Conservation (phyloP, 352 stramenopile genomes). For the Pythium brassicae region DNA sequence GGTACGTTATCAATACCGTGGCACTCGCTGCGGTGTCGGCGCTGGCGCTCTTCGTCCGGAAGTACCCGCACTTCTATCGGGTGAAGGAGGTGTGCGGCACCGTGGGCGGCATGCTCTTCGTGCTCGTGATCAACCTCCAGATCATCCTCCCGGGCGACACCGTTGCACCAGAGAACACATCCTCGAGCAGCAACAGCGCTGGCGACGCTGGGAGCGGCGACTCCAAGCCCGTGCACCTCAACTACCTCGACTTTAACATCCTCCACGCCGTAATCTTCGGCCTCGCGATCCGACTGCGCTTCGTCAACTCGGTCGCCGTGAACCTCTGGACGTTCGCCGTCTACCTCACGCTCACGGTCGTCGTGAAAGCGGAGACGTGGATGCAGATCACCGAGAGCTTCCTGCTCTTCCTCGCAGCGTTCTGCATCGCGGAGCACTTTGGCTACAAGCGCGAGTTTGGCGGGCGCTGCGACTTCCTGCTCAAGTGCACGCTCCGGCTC, state of each 20-base stretch:
- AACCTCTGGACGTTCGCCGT: constrained; percentile 32
- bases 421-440: constrained; percentile 34
- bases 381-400: constrained; percentile 39
- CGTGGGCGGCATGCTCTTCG: constrained; percentile 26
- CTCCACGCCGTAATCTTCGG: constrained; percentile 53
- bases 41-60: constrained; percentile 25
- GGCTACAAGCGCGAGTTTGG: constrained; percentile 64
- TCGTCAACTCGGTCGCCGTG: constrained; percentile 45
- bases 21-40: constrained; percentile 21
- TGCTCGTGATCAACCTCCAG: constrained; percentile 36
- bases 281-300: constrained; percentile 51
- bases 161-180: background rate
- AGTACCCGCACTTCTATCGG: constrained; percentile 26
- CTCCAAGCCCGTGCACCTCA: constrained; percentile 7
- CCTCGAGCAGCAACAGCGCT: background rate
- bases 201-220: background rate
- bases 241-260: constrained; percentile 48
- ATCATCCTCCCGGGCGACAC: constrained; percentile 20
- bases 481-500: constrained; percentile 74
- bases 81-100: constrained; percentile 32
- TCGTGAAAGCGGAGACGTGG: constrained; percentile 21
- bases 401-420: constrained; percentile 26
- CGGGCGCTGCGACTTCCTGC: constrained; percentile 65
- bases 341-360: constrained; percentile 24
- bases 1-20: constrained; percentile 32